Evolutionary conservation across 2,329 filamentous ascomycete species (phyloP).

Genomic region (Cryphonectria parasitica): DNA sequence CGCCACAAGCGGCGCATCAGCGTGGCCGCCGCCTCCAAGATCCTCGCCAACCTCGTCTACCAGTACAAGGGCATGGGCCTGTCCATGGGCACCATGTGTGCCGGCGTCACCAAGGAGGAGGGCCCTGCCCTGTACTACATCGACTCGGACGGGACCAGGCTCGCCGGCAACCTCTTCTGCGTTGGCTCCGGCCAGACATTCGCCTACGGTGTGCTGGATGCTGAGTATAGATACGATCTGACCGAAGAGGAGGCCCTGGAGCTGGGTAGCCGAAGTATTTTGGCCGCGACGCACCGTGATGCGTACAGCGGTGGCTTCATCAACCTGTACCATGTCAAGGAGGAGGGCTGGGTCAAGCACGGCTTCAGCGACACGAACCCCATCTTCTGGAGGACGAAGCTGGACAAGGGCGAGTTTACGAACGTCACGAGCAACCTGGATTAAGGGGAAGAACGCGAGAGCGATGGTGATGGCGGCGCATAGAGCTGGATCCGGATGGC

Average conservation of each 20-base stretch:
- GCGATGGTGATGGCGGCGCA: neutral
- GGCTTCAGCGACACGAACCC: conserved; percentile 98
- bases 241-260: conserved; percentile 86
- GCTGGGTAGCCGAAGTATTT: conserved; percentile 87
- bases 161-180: conserved; percentile 95
- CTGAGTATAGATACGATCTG: conserved; percentile 91
- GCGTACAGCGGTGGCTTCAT: conserved; percentile 99
- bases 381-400: conserved; percentile 99
- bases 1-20: conserved; percentile 99
- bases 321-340: conserved; percentile 99
- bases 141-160: conserved; percentile 91
- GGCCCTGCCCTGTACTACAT: conserved; percentile 99
- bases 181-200: conserved; percentile 98
- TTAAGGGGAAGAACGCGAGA: conserved; percentile 39
- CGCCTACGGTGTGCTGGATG: conserved; percentile 96
- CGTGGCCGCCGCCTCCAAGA: conserved; percentile 95
- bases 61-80: conserved; percentile 98
- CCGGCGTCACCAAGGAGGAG: conserved; percentile 92
- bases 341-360: conserved; percentile 98
- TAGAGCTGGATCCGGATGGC: conserved; percentile 9
- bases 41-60: conserved; percentile 97
- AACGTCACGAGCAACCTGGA: conserved; percentile 83
- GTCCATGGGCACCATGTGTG: conserved; percentile 99
- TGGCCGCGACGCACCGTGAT: conserved; percentile 95
- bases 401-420: conserved; percentile 97